A percentile compares a stretch with the other conserved stretches of the same genome.
Conservation (phyloP, 2,329 filamentous ascomycete species). For the Colletotrichum sp. region DNA sequence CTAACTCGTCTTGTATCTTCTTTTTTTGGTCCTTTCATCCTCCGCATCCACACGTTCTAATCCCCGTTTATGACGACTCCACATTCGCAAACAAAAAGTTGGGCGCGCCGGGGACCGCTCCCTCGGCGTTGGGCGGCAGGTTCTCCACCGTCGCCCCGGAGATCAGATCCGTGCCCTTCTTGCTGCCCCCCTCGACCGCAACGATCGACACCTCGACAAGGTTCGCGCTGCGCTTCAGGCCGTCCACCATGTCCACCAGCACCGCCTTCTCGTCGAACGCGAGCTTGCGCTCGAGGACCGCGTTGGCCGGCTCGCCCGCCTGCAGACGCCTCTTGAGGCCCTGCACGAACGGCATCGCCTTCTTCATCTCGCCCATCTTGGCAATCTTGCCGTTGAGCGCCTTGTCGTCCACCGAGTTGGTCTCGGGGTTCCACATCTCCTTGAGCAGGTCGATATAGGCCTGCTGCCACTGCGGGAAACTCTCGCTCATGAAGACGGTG, state of each 20-base stretch:
- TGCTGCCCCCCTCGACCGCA: conserved; percentile 71
- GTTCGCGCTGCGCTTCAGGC: conserved; percentile 75
- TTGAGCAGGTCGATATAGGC: conserved; percentile 84
- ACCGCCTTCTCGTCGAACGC: conserved; percentile 83
- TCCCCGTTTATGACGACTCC: conserved; percentile 35
- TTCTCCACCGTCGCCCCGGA: conserved; percentile 60
- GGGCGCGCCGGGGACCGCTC: conserved; percentile 80
- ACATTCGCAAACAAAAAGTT: conserved; percentile 88
- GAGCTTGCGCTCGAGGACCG: conserved; percentile 83
- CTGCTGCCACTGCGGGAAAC: conserved; percentile 89
- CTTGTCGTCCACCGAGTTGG: conserved; percentile 76
- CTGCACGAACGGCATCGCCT: conserved; percentile 97
- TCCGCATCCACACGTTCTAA: background rate
- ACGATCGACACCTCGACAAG: conserved; percentile 76
- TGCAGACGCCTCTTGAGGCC: conserved; percentile 82
- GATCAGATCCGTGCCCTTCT: conserved; percentile 62
- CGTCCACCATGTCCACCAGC: conserved; percentile 77
- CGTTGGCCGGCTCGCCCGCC: conserved; percentile 66
- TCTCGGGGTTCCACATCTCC: conserved; percentile 67
- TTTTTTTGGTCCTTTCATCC: background rate
- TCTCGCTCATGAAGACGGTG: conserved; percentile 79
- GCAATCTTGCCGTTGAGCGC: conserved; percentile 76
- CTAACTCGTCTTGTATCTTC: background rate
- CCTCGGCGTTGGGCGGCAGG: conserved; percentile 66
- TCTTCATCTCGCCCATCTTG: conserved; percentile 91